Percentiles rank a stretch among this genome's conserved stretches.
These are phyloP conservation scores for Dendrobium catenatum DNA, from an alignment of 106 monocot species.

Conservation along the genomic window DNA sequence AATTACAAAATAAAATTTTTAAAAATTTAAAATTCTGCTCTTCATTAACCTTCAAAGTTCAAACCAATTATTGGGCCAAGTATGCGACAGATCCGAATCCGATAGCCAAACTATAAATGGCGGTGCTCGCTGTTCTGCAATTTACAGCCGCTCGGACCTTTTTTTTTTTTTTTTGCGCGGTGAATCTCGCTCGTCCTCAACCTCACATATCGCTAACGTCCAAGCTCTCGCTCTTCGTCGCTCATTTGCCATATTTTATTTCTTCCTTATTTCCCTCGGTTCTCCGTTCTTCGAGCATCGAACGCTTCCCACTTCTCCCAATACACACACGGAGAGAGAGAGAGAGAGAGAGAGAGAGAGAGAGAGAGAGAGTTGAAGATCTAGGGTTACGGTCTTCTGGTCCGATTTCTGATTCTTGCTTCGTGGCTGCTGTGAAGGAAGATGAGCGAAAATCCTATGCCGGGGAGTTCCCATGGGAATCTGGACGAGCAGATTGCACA, in stretches of 20 bases:
- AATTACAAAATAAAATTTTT: too few species aligned
- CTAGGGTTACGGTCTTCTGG: not conserved
- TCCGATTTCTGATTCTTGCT: not conserved
- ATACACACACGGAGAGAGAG: not conserved
- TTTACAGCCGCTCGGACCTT: not conserved
- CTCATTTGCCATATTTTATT: not conserved
- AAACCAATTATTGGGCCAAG: too few species aligned
- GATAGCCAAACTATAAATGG: too few species aligned
- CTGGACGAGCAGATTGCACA: slow-evolving; percentile 61
- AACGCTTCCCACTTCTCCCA: not conserved
- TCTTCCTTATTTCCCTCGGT: not conserved
- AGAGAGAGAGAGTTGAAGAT: not conserved
- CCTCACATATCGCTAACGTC: not conserved
- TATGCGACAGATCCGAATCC: too few species aligned
- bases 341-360: not conserved
- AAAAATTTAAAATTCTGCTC: too few species aligned
- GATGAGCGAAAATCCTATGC: slow-evolving; percentile 36
- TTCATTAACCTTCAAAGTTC: too few species aligned
- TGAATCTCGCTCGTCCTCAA: not conserved
- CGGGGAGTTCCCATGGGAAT: slow-evolving; percentile 39
- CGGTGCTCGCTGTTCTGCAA: not conserved
- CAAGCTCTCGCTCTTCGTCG: not conserved
- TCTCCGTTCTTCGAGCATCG: not conserved
- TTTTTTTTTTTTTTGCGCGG: not conserved
- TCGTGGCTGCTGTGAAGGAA: slow-evolving; percentile 10